phyloP scores from a whole-genome alignment of 257 asterid genomes.

The Fraxinus quadrangulata region DNA sequence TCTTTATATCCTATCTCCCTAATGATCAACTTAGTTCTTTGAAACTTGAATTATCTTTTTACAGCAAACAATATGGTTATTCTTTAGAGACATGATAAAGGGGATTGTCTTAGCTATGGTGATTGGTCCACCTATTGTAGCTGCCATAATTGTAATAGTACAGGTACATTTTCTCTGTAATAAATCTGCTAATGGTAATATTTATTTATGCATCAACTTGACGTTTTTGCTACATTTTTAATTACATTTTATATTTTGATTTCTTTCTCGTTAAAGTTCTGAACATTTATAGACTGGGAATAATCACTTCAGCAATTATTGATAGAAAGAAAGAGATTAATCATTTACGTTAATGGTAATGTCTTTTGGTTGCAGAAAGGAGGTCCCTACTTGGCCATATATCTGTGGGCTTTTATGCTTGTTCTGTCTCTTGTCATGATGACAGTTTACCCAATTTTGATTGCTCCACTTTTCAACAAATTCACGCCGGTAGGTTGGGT shows the following conservation, averaged over 20 bases:
- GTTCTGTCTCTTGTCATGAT: slow-evolving; percentile 86
- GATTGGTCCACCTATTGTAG: slow-evolving; percentile 96
- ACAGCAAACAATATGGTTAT: slow-evolving; percentile 90
- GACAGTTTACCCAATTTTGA: slow-evolving; percentile 89
- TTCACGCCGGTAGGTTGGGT: slow-evolving; percentile 90
- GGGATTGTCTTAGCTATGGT: slow-evolving; percentile 61
- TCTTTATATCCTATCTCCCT: slow-evolving; percentile 13
- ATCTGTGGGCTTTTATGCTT: slow-evolving; percentile 91
- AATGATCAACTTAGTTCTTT: slow-evolving; percentile 15
- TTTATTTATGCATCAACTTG: slow-evolving; percentile 4
- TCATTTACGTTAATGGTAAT: slow-evolving; percentile 13
- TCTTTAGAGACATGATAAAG: slow-evolving; percentile 89
- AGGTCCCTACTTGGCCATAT: slow-evolving; percentile 96
- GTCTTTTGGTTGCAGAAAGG: slow-evolving; percentile 78
- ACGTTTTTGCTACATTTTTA: slow-evolving; percentile 18
- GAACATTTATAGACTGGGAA: neutral
- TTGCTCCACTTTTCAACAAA: slow-evolving; percentile 98
- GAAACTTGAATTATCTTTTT: slow-evolving; percentile 14
- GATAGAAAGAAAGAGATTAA: slow-evolving; percentile 12
- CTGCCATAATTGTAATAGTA: slow-evolving; percentile 85
- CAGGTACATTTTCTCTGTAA: slow-evolving; percentile 59
- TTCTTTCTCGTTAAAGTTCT: neutral
- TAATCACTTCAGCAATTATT: neutral
- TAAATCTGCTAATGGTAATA: slow-evolving; percentile 13
- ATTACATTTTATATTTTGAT: slow-evolving; percentile 5